phyloP scores from a whole-genome alignment of 139 green algal species.

The Haematococcus lacustris region DNA sequence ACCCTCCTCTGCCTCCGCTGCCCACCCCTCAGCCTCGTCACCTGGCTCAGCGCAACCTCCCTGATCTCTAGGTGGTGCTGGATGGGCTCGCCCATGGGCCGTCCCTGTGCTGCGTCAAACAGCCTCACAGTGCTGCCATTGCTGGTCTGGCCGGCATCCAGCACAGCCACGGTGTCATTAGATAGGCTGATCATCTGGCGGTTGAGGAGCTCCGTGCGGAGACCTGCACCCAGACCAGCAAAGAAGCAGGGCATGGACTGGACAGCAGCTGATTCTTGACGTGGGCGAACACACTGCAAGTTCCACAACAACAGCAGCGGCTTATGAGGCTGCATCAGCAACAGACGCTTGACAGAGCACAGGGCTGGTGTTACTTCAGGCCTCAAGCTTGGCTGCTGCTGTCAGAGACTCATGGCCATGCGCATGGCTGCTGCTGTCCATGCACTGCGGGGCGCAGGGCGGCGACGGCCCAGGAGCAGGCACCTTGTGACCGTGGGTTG shows the following conservation, averaged over 20 bases:
- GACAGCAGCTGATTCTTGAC: no score
- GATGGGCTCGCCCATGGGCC: slow-evolving; percentile 38
- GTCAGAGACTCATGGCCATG: no score
- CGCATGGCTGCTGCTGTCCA: no score
- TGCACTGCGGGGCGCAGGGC: no score
- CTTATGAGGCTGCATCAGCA: no score
- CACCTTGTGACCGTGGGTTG: slow-evolving; percentile 56
- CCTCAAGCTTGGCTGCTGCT: no score
- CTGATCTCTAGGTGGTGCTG: slow-evolving; percentile 48
- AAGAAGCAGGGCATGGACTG: background rate
- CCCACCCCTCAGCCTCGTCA: slow-evolving; percentile 12
- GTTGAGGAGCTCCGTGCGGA: slow-evolving; percentile 57
- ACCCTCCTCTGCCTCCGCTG: background rate
- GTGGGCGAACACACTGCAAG: no score
- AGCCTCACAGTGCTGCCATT: slow-evolving; percentile 36
- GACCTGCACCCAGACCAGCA: slow-evolving; percentile 11
- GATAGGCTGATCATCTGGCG: slow-evolving; percentile 49
- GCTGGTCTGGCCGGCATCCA: slow-evolving; percentile 30
- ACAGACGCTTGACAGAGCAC: no score
- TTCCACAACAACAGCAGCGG: no score
- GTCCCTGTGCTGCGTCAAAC: slow-evolving; percentile 64
- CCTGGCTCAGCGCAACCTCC: slow-evolving; percentile 51
- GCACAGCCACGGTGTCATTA: slow-evolving; percentile 61
- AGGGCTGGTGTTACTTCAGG: no score
- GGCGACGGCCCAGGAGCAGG: no score